A percentile compares a stretch with the other conserved stretches of the same genome.
phyloP scores from a whole-genome alignment of 2,329 filamentous ascomycete genomes.

The Fusarium pseudonygamai region DNA sequence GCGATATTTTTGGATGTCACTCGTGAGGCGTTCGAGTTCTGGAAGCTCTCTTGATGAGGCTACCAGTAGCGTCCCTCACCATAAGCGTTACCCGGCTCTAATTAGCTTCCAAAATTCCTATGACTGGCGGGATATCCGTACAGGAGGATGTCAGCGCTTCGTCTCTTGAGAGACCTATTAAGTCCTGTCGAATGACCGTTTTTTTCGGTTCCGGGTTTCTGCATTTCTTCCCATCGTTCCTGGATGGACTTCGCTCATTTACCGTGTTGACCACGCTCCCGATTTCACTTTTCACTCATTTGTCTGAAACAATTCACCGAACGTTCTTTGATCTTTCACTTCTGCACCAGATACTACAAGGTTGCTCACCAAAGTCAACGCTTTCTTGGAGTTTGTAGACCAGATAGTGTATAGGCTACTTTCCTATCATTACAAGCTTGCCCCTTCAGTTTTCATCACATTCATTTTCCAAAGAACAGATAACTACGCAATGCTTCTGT shows the following conservation, averaged over 20 bases:
- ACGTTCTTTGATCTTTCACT: not conserved
- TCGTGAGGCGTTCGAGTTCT: conserved; percentile 8
- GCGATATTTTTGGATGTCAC: conserved; percentile 13
- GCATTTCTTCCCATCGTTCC: not conserved
- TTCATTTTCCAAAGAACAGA: not conserved
- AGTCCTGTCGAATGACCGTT: not conserved
- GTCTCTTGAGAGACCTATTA: conserved; percentile 13
- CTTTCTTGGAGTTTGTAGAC: not conserved
- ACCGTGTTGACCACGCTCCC: conserved; percentile 12
- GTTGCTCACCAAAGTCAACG: not conserved
- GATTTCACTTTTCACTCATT: conserved; percentile 13
- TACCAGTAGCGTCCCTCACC: not conserved
- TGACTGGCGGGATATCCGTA: conserved; percentile 8
- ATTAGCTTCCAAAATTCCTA: not conserved
- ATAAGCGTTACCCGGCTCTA: not conserved
- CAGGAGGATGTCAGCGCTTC: conserved; percentile 6
- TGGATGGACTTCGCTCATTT: conserved; percentile 18
- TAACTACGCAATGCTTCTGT: conserved; percentile 28
- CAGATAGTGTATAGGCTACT: not conserved
- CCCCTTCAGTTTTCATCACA: not conserved
- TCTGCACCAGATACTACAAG: not conserved
- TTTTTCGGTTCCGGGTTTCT: not conserved
- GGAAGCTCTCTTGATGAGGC: not conserved
- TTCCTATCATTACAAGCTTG: not conserved
- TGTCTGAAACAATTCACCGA: not conserved